Conservation (phyloP, 345 rosid species). For the Eucalyptus pauciflora region DNA sequence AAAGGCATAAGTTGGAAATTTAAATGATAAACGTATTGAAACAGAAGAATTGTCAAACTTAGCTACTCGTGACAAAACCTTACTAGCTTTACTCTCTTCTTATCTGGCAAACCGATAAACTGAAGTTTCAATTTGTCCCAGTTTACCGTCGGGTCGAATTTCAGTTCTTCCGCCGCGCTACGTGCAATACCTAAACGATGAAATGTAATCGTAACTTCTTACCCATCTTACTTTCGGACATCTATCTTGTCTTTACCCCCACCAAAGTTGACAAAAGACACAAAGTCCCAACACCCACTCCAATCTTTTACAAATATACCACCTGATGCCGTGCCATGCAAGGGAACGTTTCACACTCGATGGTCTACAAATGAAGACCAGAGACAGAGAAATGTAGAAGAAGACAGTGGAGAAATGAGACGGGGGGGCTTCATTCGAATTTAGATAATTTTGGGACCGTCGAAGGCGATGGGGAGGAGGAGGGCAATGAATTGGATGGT, state of each 20-base stretch:
- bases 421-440: not conserved
- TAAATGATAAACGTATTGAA: not conserved
- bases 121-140: not conserved
- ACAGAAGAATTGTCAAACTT: not conserved
- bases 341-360: not conserved
- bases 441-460: not conserved
- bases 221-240: not conserved
- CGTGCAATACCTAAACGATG: not conserved
- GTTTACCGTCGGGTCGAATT: not conserved
- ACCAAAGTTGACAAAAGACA: not conserved
- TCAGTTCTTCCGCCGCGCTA: not conserved
- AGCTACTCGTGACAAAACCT: not conserved
- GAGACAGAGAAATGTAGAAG: not conserved
- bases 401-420: not conserved
- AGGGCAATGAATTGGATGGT: not conserved
- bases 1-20: not conserved
- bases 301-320: not conserved
- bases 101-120: not conserved
- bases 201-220: not conserved
- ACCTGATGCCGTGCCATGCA: not conserved
- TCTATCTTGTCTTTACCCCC: not conserved
- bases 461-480: not conserved
- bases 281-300: not conserved
- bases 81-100: not conserved
- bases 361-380: not conserved